A percentile compares a stretch with the other conserved stretches of the same genome.
Conservation (phyloP, 768 basidiomycete species). For the Cystobasidium ongulense region DNA sequence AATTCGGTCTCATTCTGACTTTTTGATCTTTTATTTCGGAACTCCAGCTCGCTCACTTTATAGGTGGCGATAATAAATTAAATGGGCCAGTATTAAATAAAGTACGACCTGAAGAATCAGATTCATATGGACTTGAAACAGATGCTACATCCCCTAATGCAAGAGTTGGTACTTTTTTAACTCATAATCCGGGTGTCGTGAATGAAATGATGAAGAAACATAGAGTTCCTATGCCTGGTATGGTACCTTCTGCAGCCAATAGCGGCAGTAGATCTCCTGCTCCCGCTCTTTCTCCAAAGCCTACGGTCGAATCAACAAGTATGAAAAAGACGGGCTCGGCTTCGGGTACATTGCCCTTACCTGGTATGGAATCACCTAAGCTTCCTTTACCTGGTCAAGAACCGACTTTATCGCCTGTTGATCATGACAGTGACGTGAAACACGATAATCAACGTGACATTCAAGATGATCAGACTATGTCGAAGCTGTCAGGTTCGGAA, state of each 20-base stretch:
- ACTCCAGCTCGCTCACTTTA: constrained; percentile 29
- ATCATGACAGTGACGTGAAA: too few species aligned
- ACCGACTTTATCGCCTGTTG: background rate
- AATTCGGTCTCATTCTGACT: background rate
- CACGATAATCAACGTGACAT: background rate
- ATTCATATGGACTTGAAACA: constrained; percentile 5
- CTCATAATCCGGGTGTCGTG: constrained; percentile 7
- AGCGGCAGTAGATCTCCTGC: background rate
- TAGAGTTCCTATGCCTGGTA: constrained; percentile 29
- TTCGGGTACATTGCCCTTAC: background rate
- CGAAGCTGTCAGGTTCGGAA: too few species aligned
- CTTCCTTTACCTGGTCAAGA: constrained; percentile 14
- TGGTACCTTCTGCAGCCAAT: constrained; percentile 14
- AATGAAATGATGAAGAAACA: constrained; percentile 11
- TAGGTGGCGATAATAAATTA: constrained; percentile 20
- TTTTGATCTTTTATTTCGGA: background rate
- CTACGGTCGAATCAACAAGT: background rate
- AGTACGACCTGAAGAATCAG: constrained; percentile 1
- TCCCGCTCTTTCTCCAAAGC: background rate
- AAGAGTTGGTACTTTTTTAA: constrained; percentile 22
- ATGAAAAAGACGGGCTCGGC: background rate
- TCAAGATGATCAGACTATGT: background rate
- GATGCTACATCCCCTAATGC: background rate
- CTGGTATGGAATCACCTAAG: constrained; percentile 17
- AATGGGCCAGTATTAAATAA: constrained; percentile 28